A percentile compares a stretch with the other conserved stretches of the same genome.
Evolutionary conservation across 495 filamentous ascomycete genomes (phyloP).

Genomic region (Tuber microsphaerosporum): DNA sequence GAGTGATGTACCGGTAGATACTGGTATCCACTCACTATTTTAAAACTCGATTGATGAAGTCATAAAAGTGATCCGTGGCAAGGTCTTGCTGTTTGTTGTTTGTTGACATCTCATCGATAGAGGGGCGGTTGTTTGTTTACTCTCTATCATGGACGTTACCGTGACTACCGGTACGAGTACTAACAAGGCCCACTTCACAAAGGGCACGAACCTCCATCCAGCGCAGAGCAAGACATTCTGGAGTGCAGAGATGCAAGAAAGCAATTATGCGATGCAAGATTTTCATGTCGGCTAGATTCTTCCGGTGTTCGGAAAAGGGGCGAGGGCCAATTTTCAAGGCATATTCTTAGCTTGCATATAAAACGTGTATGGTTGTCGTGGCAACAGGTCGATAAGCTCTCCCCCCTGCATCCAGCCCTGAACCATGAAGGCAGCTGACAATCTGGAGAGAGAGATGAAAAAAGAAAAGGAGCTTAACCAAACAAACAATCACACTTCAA

Average conservation of each 20-base stretch:
- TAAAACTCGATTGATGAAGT: neutral
- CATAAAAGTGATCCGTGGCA: neutral
- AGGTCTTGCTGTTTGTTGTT: neutral
- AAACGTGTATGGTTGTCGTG: neutral
- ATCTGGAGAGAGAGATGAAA: neutral
- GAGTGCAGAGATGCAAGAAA: neutral
- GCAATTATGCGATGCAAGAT: neutral
- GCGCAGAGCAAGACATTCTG: neutral
- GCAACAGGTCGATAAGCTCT: conserved; percentile 4
- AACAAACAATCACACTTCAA: conserved; percentile 1
- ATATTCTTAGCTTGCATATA: neutral
- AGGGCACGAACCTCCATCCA: neutral
- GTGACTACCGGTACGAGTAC: neutral
- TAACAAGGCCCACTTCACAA: neutral
- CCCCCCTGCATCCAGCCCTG: neutral
- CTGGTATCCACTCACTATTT: neutral
- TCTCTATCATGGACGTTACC: neutral
- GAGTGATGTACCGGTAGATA: neutral
- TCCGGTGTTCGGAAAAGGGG: neutral
- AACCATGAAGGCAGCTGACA: neutral
- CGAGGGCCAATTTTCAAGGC: neutral
- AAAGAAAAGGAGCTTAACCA: neutral
- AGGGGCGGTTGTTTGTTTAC: neutral
- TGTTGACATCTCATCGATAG: neutral
- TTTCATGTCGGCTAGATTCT: neutral